Evolutionary conservation across 352 stramenopile species (phyloP), one percentile per base, ranked within the genome.

Genomic region (Globisporangium sylvaticum): DNA sequence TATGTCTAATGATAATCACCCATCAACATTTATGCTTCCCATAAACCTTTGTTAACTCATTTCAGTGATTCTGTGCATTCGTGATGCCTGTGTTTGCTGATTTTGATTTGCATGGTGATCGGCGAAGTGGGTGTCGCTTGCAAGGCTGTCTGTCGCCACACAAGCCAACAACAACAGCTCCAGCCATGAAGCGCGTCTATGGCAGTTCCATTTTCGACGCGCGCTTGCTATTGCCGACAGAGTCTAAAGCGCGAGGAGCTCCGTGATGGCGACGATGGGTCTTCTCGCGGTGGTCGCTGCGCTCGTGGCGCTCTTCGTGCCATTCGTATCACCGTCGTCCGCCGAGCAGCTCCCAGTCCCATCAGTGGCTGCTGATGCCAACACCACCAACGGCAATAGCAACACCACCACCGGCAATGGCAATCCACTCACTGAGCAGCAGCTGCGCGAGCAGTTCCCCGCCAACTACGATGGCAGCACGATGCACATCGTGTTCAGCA

Each of bases 401-500:
- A 10, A 18, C 9, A n/a, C n/a, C 18, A 25, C 3, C 8, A 12
- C 31, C 31, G 37, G 37, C 37, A 15, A 24, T 22, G 31, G 29
- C 20, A 2, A 2, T n/a, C 9, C 46, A 8, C 46, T 31, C 31
- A 48, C 55, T 14, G n/a, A 48, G 1, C 3, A 44, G 12, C 55
- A 61, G 46, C 48, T 66, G 22, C 48, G 46, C 32, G 31, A 10
- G 8, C 42, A 52, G 37, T 66, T 59, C 52, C 65, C 58, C 2
- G 65, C 65, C 12, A 57, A 70, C 58, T 54, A 70, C 32, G 65
- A 70, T 8, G 44, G 32, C 58, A 66, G 58, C n/a, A 54, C n/a
- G 3, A 73, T 77, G 20, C 71, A 77, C 55, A 70, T 77, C n/a
- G 55, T 77, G 18, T 77, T 73, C 44, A 76, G 68, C 52, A 72